Base-by-base conservation (phyloP, 2,329 filamentous ascomycete species). In the Sporothrix brasiliensis region DNA sequence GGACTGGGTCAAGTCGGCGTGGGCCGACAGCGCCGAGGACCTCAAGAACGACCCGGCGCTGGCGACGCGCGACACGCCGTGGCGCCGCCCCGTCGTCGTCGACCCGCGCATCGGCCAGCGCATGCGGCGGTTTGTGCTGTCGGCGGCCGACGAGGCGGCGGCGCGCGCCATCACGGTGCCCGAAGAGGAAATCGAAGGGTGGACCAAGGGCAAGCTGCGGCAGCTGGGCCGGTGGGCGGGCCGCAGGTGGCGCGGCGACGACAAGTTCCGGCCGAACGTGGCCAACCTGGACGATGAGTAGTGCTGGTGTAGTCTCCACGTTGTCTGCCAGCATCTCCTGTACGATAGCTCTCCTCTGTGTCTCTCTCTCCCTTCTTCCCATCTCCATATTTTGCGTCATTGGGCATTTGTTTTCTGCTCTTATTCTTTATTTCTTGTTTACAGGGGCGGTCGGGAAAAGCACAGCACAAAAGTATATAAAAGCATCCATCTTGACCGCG, bases 1-100 rank as follows among this genome's bases (percentile, higher is more conserved):
- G 58, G 88, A 94, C 78, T 97, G 93, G 93, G 89, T 91, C 79
- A 97, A 96, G 81, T 89, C 86, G n/a, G 87, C 89, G 6, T 89
- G 87, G 80, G 88, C 89, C 79, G 81, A 77, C 77, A 86, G 77
- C 75, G 81, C 77, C 56, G n/a, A 69, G 68, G 73, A 50, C 27
- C 10, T 68, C 16, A 54, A 63, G 21, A 52, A 53, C 3, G 56
- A 60, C 10, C n/a, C 30, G 34, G 14, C 61, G 39, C 10, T 54
- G 41, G 19, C 73, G 72, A 53, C 68, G 72, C 5, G 69, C 73
- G 92, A 94, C 80, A 88, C 86, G 75, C 89, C 94, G 66, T 97
- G 92, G 92, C 79, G 91, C 10, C 87, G 90, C 69, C 86, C 89
- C 13, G 83, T 97, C 68, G 88, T 91, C 2, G 78, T 97, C 11